phyloP scores from a whole-genome alignment of 2,329 filamentous ascomycete genomes.

The Phaeosphaeriaceae sp. region DNA sequence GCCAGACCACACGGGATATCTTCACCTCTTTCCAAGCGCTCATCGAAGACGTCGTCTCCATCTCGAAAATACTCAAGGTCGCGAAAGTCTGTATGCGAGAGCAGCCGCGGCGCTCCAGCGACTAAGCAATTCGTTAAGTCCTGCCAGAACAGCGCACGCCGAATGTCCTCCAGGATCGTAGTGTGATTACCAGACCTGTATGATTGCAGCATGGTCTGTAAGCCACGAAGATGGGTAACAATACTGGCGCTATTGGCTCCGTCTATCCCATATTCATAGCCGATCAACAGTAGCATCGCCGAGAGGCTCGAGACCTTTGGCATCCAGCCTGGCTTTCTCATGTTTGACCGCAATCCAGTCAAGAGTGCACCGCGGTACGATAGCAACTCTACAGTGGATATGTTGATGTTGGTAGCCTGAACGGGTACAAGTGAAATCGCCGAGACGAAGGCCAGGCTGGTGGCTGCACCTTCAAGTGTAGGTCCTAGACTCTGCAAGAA shows the following conservation, averaged over 20 bases:
- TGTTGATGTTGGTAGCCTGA: no score
- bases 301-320: slow-evolving; percentile 19
- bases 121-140: slow-evolving; percentile 24
- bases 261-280: slow-evolving; percentile 23
- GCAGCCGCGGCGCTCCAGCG: slow-evolving; percentile 13
- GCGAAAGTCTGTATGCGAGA: slow-evolving; percentile 11
- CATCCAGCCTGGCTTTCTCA: slow-evolving; percentile 6
- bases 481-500: no score
- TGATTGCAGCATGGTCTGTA: slow-evolving; percentile 13
- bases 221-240: slow-evolving; percentile 14
- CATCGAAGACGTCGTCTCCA: no score
- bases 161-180: slow-evolving; percentile 3
- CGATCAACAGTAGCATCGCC: slow-evolving; percentile 26
- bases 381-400: no score
- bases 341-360: slow-evolving; percentile 9
- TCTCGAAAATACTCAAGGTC: no score
- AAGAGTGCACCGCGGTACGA: slow-evolving; percentile 19
- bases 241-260: slow-evolving; percentile 14
- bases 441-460: no score
- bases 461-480: no score
- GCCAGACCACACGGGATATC: no score
- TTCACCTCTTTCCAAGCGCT: no score
- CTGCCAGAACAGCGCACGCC: slow-evolving; percentile 24
- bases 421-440: no score
- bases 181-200: neutral